Evolutionary conservation across 2,329 filamentous ascomycete species (phyloP).

Genomic region (Penicillium italicum): DNA sequence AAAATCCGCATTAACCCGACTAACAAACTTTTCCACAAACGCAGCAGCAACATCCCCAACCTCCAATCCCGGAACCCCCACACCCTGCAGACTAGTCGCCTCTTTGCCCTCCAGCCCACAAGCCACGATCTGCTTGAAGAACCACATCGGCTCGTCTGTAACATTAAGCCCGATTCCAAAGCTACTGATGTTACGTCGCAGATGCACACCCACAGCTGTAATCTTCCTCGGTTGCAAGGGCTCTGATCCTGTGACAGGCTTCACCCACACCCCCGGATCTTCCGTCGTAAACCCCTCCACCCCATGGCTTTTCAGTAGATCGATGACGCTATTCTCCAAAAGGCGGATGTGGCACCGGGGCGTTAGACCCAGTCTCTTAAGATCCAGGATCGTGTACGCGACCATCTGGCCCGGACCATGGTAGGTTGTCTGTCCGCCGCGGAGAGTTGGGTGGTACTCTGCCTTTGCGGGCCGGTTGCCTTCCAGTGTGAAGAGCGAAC

Average conservation of each 20-base stretch:
- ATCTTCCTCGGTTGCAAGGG: slow-evolving; percentile 59
- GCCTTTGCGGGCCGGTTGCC: slow-evolving; percentile 43
- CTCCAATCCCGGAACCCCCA: slow-evolving; percentile 38
- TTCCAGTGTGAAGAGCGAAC: slow-evolving; percentile 30
- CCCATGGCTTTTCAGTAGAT: slow-evolving; percentile 58
- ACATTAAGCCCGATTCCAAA: slow-evolving; percentile 72
- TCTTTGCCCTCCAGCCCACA: slow-evolving; percentile 79
- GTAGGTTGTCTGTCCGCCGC: slow-evolving; percentile 90
- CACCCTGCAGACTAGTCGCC: slow-evolving; percentile 68
- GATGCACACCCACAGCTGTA: slow-evolving; percentile 86
- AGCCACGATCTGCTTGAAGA: slow-evolving; percentile 71
- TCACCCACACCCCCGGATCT: slow-evolving; percentile 82
- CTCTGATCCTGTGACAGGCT: background rate
- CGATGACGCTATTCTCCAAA: slow-evolving; percentile 72
- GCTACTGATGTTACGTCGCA: slow-evolving; percentile 75
- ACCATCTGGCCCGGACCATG: slow-evolving; percentile 92
- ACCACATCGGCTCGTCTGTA: slow-evolving; percentile 60
- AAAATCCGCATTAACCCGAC: slow-evolving; percentile 36
- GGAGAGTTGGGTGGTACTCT: slow-evolving; percentile 66
- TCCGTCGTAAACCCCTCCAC: slow-evolving; percentile 62
- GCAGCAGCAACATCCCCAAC: slow-evolving; percentile 40
- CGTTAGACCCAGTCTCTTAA: slow-evolving; percentile 64
- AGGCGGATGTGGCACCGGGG: slow-evolving; percentile 74
- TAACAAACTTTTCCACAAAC: slow-evolving; percentile 42
- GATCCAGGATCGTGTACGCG: slow-evolving; percentile 86